Evolutionary conservation across 805 yeast genomes (phyloP).

Genomic region (Cyberlindnera subsufficiens): DNA sequence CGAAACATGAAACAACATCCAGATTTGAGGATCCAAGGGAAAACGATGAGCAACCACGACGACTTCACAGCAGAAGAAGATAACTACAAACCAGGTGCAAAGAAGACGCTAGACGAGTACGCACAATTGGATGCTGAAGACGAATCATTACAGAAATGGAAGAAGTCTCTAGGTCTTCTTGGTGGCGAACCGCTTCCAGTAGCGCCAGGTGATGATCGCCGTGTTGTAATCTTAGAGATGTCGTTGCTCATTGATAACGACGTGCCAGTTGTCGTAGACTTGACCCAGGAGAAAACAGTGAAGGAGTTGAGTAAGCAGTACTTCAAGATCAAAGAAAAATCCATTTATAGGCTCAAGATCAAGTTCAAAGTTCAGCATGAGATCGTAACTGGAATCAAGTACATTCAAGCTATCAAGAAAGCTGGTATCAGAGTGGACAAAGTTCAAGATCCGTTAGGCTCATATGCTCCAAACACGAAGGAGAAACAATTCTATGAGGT

Average conservation of each 20-base stretch:
- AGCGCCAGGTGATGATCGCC: constrained; percentile 59
- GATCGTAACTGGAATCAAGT: constrained; percentile 84
- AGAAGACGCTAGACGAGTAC: constrained; percentile 82
- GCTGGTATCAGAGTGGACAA: constrained; percentile 85
- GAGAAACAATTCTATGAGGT: constrained; percentile 74
- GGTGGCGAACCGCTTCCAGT: constrained; percentile 57
- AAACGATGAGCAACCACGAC: constrained; percentile 27
- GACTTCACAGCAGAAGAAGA: constrained; percentile 60
- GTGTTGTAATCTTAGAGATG: constrained; percentile 76
- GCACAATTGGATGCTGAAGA: constrained; percentile 82
- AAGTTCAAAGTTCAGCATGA: constrained; percentile 85
- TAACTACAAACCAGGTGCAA: constrained; percentile 46
- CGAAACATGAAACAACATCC: too few species aligned
- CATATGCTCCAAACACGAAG: constrained; percentile 82
- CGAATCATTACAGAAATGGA: constrained; percentile 88
- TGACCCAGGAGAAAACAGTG: constrained; percentile 57
- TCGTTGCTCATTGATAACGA: constrained; percentile 64
- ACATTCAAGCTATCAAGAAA: constrained; percentile 78
- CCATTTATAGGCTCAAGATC: constrained; percentile 65
- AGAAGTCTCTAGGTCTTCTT: constrained; percentile 74
- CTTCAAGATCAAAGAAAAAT: constrained; percentile 73
- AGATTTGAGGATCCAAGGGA: not conserved
- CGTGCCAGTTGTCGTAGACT: constrained; percentile 60
- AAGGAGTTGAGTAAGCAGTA: constrained; percentile 55
- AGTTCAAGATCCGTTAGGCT: constrained; percentile 82